Evolutionary conservation across 148 eudicot genomes (phyloP), one percentile per base, ranked within the genome.

Genomic region (Amaranthus hypochondriacus): DNA sequence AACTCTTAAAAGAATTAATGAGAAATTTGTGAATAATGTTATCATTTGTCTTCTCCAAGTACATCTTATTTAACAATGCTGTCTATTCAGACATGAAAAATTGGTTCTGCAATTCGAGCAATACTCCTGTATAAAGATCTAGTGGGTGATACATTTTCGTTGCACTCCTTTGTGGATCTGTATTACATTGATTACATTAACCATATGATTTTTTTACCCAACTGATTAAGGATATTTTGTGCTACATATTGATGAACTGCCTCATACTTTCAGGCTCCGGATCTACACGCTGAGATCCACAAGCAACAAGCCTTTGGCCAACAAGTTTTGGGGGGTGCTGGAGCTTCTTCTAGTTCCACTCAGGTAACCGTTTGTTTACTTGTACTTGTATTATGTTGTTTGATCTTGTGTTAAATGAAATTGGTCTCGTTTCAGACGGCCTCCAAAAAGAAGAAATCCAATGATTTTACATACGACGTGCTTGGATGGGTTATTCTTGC

Each of bases 401-500:
- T 18, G 4, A 9, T 56, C 5, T 43, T 18, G 4, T 4, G 50
- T 18, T 43, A 54, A 21, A 21, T 4, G 62, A 5, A 44, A 10
- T 63, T 18, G 62, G 4, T 77, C 56, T 18, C 14, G 18, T 67
- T 57, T 51, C 86, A 84, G 86, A 72, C 72, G 3, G 42, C 81
- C 10, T 48, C 82, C 21, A 79, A 72, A 52, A 84, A 81, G 84
- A 81, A 78, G 73, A 67, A 71, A 59, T 78, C 67, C 13, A 81
- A 73, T 70, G 84, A 84, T 69, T 72, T 81, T 15, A 68, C 75
- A 57, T 84, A 84, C 42, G 86, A 84, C 76, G 61, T 76, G 55
- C 71, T 81, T 73, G 86, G 86, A 46, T 81, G 86, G 86, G 67
- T 81, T n/a, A 81, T 91, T 63, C 96, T 93, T 69, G 96, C 89